Percentiles rank a stretch among this genome's conserved stretches.
Evolutionary conservation across 129 eudicot genomes (phyloP).

Genomic region (Ambrosia trifida): DNA sequence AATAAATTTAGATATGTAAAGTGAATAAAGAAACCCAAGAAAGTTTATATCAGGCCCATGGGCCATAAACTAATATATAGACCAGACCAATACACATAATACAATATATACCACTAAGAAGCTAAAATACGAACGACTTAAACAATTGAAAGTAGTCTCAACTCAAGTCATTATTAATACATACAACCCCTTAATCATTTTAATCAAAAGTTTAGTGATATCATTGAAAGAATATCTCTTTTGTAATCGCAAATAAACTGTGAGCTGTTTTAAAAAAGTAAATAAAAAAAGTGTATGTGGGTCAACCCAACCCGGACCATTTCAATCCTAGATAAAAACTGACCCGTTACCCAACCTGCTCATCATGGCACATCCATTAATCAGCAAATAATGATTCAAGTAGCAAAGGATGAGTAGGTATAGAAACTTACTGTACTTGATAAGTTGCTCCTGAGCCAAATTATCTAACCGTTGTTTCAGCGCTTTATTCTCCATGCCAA

Average conservation of each 20-base stretch:
- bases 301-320: background rate
- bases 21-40: too few species aligned
- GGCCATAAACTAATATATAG: too few species aligned
- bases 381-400: background rate
- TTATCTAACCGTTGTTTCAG: slow-evolving; percentile 86
- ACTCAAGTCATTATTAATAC: too few species aligned
- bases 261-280: background rate
- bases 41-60: too few species aligned
- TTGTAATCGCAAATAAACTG: background rate
- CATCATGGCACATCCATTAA: slow-evolving; percentile 2
- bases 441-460: slow-evolving; percentile 87
- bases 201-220: background rate
- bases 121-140: background rate
- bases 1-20: background rate
- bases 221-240: background rate
- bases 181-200: slow-evolving; percentile 1
- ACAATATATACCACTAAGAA: too few species aligned
- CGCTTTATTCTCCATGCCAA: slow-evolving; percentile 94
- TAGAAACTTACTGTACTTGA: slow-evolving; percentile 77
- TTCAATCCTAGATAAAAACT: background rate
- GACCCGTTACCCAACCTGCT: background rate
- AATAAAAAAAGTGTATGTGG: background rate
- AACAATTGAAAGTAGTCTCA: background rate
- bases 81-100: too few species aligned
- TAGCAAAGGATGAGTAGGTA: background rate